Conservation (phyloP, 1,284 basidiomycete genomes). For the Butyriboletus regius region DNA sequence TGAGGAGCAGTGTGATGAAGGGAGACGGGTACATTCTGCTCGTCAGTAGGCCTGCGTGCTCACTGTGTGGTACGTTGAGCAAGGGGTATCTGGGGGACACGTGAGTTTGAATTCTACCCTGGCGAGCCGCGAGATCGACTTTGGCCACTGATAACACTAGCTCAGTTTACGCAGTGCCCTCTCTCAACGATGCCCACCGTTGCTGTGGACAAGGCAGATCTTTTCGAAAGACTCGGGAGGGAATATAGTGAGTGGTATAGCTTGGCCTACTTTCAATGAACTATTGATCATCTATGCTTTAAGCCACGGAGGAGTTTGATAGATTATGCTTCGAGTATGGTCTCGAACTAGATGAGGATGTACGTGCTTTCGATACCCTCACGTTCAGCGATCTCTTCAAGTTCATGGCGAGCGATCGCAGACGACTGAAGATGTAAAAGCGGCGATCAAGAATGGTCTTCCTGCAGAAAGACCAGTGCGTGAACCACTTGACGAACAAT, state of each 20-base stretch:
- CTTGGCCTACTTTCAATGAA: conserved; percentile 1
- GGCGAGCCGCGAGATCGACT: not conserved
- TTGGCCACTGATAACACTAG: not conserved
- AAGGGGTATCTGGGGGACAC: conserved; percentile 15
- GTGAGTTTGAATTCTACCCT: not conserved
- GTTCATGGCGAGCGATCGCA: conserved; percentile 30
- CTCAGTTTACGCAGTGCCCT: not conserved
- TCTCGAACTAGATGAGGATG: conserved; percentile 94
- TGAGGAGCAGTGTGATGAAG: conserved; percentile 14
- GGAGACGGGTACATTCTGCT: conserved; percentile 5
- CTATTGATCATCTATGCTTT: conserved; percentile 19
- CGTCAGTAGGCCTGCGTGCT: not conserved
- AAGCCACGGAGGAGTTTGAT: conserved; percentile 91
- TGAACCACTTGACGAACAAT: conserved; percentile 5
- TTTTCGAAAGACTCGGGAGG: conserved; percentile 80
- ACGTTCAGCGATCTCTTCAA: not conserved
- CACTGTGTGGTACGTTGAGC: conserved; percentile 1
- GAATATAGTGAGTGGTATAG: conserved; percentile 61
- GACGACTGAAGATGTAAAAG: conserved; percentile 86
- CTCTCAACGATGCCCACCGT: conserved; percentile 77
- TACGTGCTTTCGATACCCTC: conserved; percentile 38
- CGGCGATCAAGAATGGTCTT: conserved; percentile 71
- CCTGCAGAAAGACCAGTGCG: conserved; percentile 75
- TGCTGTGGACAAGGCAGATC: conserved; percentile 88
- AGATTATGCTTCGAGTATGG: conserved; percentile 96